Evolutionary conservation across 371 early-diverging fungal genomes (phyloP).

Genomic region (Basidiobolus meristosporus): DNA sequence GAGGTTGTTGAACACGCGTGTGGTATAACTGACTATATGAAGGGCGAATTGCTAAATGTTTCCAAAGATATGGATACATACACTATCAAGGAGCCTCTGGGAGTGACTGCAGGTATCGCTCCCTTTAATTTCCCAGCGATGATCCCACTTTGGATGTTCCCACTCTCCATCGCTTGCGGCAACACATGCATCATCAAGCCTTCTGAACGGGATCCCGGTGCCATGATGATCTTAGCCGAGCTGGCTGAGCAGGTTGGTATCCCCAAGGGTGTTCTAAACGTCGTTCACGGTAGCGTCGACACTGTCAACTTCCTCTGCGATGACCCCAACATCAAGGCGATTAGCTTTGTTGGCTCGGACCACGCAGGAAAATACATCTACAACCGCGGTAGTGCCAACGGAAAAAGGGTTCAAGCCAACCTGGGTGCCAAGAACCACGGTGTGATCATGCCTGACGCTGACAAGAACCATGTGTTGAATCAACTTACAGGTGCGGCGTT

Average conservation of each 20-base stretch:
- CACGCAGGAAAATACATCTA: conserved; percentile 78
- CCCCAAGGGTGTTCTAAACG: conserved; percentile 84
- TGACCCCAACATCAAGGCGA: conserved; percentile 72
- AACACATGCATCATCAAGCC: conserved; percentile 86
- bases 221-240: conserved; percentile 83
- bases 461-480: conserved; percentile 76
- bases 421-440: conserved; percentile 97
- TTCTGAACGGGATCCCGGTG: conserved; percentile 88
- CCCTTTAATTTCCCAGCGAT: conserved; percentile 96
- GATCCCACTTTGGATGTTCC: conserved; percentile 93
- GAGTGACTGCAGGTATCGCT: conserved; percentile 87
- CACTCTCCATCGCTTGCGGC: conserved; percentile 76
- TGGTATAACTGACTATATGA: conserved; percentile 48
- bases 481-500: conserved; percentile 87
- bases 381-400: conserved; percentile 69
- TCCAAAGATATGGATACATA: conserved; percentile 93
- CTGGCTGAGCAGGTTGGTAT: conserved; percentile 84
- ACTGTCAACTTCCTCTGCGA: conserved; percentile 89
- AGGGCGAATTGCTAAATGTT: conserved; percentile 77
- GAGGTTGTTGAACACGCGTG: conserved; percentile 86
- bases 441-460: conserved; percentile 83
- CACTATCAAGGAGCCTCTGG: conserved; percentile 84
- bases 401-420: conserved; percentile 94
- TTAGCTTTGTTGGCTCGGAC: conserved; percentile 90
- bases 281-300: conserved; percentile 78